These are phyloP conservation scores for Purpureocillium takamizusanense DNA, from an alignment of 2,329 filamentous ascomycete genomes.

Conservation along the genomic window DNA sequence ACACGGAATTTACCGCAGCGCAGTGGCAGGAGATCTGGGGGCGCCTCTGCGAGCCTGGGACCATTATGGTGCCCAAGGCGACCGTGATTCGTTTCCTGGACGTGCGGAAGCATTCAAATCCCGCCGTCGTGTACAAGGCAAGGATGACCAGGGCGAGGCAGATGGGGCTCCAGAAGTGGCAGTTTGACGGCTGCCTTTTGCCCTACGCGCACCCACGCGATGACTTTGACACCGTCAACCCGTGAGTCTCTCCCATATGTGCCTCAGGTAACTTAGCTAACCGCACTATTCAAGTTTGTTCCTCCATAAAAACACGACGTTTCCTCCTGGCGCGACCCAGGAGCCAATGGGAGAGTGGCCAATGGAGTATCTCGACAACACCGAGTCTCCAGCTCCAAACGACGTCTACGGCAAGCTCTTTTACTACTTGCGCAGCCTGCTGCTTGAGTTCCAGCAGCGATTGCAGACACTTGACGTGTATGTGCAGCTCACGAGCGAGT, in stretches of 20 bases:
- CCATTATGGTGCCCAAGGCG: neutral
- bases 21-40: constrained; percentile 6
- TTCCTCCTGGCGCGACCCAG: constrained; percentile 4
- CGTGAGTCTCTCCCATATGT: constrained; percentile 10
- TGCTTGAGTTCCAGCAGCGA: constrained; percentile 11
- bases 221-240: constrained; percentile 9
- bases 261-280: no score
- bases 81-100: constrained; percentile 5
- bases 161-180: constrained; percentile 11
- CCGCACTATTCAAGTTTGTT: constrained; percentile 8
- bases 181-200: constrained; percentile 12
- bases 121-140: neutral
- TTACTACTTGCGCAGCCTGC: constrained; percentile 13
- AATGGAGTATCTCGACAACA: constrained; percentile 13
- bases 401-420: constrained; percentile 20
- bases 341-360: constrained; percentile 20
- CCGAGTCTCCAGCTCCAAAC: constrained; percentile 7
- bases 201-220: constrained; percentile 12
- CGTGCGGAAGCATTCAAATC: constrained; percentile 3
- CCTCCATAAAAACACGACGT: neutral
- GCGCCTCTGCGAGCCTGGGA: neutral
- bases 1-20: constrained; percentile 1
- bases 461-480: neutral
- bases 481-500: constrained; percentile 3
- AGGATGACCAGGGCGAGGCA: constrained; percentile 11